Evolutionary conservation across 1,284 basidiomycete genomes (phyloP), one percentile per base, ranked within the genome.

Genomic region (Trichosporon ovoides): DNA sequence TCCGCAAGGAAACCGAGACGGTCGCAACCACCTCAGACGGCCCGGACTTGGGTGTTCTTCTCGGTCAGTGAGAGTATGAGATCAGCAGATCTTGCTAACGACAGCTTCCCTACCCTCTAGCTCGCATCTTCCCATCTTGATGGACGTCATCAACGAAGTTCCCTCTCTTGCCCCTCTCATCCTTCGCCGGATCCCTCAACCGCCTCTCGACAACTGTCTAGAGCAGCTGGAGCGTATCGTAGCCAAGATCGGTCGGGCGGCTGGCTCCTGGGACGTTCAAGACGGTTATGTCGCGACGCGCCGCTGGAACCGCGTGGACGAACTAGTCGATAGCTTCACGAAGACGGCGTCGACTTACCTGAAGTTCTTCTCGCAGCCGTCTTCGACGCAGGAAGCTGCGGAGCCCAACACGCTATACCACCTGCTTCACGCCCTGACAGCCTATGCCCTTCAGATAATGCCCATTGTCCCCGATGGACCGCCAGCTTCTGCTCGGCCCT

Each of bases 101-200:
- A 7, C 53, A 63, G 75, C 72, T 10, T 66, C 73, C 6, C 53
- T 77, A 7, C 75, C 75, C 2, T 52, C 72, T 0, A 66, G 69
- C 0, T 65, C 71, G 1, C 73, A 75, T 53, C 67, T 77, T 6
- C 63, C 66, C 13, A 74, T 77, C 53, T 66, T 77, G 2, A 59
- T 72, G 16, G 63, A 66, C 14, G 56, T 77, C 11, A 59, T 77
- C 46, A 60, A 63, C n/a, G 55, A 62, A 13, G 62, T 75, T 46
- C 73, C 75, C 0, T 56, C 67, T 0, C 56, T 77, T 5, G 55
- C 60, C 2, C 38, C 66, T 3, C 56, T 62, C 0, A 60, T 77
- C 14, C 59, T 77, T 9, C 50, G 65, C 36, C 60, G 65, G 28
- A 66, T 75, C 11, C 75, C 75, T 0, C 61, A 63, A 40, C 73